phyloP scores from a whole-genome alignment of 257 asterid genomes.

The Primulina huaijiensis region DNA sequence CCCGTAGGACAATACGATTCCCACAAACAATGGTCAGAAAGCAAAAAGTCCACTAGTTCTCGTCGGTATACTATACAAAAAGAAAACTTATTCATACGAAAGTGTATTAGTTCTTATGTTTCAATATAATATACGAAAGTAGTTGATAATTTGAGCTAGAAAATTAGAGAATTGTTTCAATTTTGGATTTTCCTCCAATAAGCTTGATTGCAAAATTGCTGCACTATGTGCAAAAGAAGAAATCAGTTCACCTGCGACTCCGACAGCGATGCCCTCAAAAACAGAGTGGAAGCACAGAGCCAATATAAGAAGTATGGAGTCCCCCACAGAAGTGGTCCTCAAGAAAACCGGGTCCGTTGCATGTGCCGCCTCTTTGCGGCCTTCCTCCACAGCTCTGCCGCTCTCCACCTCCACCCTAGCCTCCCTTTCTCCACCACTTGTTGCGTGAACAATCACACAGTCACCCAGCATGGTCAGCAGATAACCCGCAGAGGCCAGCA shows the following conservation, averaged over 20 bases:
- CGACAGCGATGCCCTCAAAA: conserved; percentile 92
- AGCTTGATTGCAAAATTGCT: too few species aligned
- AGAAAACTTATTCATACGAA: too few species aligned
- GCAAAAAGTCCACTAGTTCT: not conserved
- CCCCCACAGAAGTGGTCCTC: conserved; percentile 53
- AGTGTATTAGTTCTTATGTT: too few species aligned
- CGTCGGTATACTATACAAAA: too few species aligned
- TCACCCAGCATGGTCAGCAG: conserved; percentile 78
- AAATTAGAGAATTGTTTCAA: too few species aligned
- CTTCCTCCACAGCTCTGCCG: conserved; percentile 1
- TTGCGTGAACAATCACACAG: conserved; percentile 37
- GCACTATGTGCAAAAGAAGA: too few species aligned
- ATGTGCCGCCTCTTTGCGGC: conserved; percentile 14
- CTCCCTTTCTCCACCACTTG: conserved; percentile 25
- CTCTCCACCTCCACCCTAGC: conserved; percentile 39
- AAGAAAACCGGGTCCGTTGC: conserved; percentile 32
- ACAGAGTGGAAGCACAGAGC: conserved; percentile 88
- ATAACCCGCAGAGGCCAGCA: conserved; percentile 73
- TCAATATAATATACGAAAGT: too few species aligned
- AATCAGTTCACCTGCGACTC: conserved; percentile 56
- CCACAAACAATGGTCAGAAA: not conserved
- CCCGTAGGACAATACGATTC: too few species aligned
- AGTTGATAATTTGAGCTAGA: too few species aligned
- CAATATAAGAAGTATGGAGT: conserved; percentile 61
- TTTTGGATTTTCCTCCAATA: too few species aligned